phyloP scores from a whole-genome alignment of 331 rosid species.

The Cucumis variabilis region DNA sequence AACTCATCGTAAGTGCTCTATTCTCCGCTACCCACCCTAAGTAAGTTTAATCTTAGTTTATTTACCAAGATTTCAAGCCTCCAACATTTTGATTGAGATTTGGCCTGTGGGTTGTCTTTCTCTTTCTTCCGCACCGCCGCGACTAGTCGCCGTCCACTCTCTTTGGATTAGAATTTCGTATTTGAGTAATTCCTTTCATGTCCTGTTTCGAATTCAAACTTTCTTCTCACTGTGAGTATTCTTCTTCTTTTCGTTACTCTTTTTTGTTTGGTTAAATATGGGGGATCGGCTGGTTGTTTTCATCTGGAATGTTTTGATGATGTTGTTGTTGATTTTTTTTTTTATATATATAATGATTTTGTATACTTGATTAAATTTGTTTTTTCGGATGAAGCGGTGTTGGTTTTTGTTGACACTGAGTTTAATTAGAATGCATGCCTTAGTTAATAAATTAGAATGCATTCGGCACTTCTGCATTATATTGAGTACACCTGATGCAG shows the following conservation, averaged over 20 bases:
- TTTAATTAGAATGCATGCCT: too few species aligned
- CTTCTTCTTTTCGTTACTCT: neutral
- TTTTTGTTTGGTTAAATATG: neutral
- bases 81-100: too few species aligned
- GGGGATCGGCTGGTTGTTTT: neutral
- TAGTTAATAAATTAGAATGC: too few species aligned
- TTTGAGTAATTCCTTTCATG: constrained; percentile 58
- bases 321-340: constrained; percentile 18
- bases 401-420: neutral
- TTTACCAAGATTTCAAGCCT: too few species aligned
- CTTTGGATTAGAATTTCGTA: constrained; percentile 45
- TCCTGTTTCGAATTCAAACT: constrained; percentile 59
- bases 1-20: too few species aligned
- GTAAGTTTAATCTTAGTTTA: too few species aligned
- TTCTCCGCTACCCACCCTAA: too few species aligned
- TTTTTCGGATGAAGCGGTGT: constrained; percentile 52
- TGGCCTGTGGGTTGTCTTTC: too few species aligned
- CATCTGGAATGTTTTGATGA: neutral
- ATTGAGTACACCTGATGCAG: too few species aligned
- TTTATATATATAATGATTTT: neutral
- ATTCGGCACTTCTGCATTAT: too few species aligned
- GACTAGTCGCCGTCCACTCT: too few species aligned
- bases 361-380: neutral
- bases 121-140: too few species aligned
- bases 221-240: constrained; percentile 68